These are phyloP conservation scores for Saururus chinensis DNA, from an alignment of 164 flowering plant genomes.

Conservation along the genomic window DNA sequence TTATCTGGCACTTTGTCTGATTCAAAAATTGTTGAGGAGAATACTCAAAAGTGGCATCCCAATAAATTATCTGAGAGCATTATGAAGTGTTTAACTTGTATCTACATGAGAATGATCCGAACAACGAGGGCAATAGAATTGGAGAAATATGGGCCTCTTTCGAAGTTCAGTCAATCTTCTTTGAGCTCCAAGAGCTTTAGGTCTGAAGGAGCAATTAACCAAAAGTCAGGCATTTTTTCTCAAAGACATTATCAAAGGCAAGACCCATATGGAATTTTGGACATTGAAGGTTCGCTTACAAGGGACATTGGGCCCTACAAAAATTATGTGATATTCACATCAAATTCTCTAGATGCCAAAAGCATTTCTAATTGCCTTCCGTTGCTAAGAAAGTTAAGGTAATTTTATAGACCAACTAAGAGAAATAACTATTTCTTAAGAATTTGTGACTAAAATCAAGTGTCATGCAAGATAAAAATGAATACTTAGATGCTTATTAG, in stretches of 20 bases:
- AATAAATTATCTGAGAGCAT: constrained; percentile 88
- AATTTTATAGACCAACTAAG: not conserved
- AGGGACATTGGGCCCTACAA: constrained; percentile 97
- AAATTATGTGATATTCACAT: constrained; percentile 65
- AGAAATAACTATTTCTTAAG: too few relatives aligned
- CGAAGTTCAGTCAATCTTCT: constrained; percentile 36
- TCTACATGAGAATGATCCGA: constrained; percentile 62
- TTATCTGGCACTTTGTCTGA: constrained; percentile 14
- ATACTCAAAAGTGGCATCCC: constrained; percentile 43
- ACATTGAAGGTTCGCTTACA: constrained; percentile 61
- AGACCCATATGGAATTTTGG: constrained; percentile 83
- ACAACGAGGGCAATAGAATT: constrained; percentile 65
- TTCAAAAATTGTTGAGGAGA: constrained; percentile 27
- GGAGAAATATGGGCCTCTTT: constrained; percentile 49
- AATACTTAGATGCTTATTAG: not conserved
- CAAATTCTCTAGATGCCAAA: constrained; percentile 63
- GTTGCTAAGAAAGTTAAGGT: constrained; percentile 67
- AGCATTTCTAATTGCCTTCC: constrained; percentile 59
- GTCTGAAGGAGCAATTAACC: constrained; percentile 22
- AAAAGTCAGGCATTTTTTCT: constrained; percentile 23
- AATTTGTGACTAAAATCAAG: too few relatives aligned
- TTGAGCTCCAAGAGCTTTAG: constrained; percentile 61
- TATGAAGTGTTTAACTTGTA: constrained; percentile 77
- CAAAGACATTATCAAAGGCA: constrained; percentile 61
- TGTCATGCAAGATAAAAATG: too few relatives aligned